phyloP scores from a whole-genome alignment of 495 filamentous ascomycete genomes.

The Penicillium argentinense region DNA sequence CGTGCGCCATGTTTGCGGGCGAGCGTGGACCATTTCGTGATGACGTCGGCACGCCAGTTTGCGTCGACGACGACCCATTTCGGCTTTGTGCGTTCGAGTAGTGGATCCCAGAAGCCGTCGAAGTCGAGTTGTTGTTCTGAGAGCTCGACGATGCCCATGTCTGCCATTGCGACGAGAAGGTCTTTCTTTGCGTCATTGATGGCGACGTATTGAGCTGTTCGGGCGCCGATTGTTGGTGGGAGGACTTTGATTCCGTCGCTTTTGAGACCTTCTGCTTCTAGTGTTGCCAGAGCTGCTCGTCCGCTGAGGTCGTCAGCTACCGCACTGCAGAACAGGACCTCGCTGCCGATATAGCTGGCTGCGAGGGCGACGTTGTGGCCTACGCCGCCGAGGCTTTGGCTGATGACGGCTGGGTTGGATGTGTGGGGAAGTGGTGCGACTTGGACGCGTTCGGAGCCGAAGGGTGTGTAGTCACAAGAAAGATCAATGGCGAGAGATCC shows the following conservation, averaged over 20 bases:
- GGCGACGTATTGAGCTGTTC: constrained; percentile 88
- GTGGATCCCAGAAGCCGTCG: constrained; percentile 57
- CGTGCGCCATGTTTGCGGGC: constrained; percentile 53
- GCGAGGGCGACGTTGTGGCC: constrained; percentile 90
- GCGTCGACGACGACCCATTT: constrained; percentile 79
- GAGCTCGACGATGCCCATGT: constrained; percentile 82
- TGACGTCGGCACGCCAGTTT: constrained; percentile 68
- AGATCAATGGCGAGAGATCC: constrained; percentile 88
- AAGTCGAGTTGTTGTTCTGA: constrained; percentile 40
- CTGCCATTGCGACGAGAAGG: constrained; percentile 85
- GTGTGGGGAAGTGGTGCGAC: constrained; percentile 64
- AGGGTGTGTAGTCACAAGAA: constrained; percentile 71
- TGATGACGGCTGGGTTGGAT: constrained; percentile 81
- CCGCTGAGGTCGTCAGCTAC: constrained; percentile 79
- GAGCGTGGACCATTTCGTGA: constrained; percentile 61
- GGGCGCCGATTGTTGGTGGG: constrained; percentile 44
- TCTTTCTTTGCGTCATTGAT: constrained; percentile 82
- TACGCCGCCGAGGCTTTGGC: constrained; percentile 86
- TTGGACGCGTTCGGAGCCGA: constrained; percentile 22
- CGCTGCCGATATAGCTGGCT: constrained; percentile 59
- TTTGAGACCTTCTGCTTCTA: constrained; percentile 63
- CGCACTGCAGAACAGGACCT: constrained; percentile 68
- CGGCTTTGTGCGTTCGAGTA: constrained; percentile 55
- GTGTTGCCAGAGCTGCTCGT: constrained; percentile 59
- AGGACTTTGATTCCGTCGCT: constrained; percentile 60